Conservation (phyloP, 768 basidiomycete genomes). For the Sporobolomyces roseus region DNA sequence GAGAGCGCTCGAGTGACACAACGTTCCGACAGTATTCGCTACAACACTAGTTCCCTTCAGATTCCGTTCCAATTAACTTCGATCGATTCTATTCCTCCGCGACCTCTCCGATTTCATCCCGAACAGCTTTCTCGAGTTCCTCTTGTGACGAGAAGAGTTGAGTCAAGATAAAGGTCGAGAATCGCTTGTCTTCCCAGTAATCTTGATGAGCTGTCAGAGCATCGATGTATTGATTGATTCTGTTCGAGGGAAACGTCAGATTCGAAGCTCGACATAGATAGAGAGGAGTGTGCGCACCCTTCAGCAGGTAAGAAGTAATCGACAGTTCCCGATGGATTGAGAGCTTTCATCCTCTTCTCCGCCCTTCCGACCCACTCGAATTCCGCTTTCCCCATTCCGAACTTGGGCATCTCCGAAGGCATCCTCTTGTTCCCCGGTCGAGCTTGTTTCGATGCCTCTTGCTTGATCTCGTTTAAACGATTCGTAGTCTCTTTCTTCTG, state of each 20-base stretch:
- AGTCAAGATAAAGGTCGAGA: conserved; percentile 32
- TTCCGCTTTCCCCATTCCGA: conserved; percentile 26
- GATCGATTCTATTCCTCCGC: conserved; percentile 16
- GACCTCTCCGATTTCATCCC: conserved; percentile 31
- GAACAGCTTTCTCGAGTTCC: conserved; percentile 26
- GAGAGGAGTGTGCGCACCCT: conserved; percentile 14
- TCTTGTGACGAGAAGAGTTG: conserved; percentile 27
- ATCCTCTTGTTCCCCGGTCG: conserved; percentile 28
- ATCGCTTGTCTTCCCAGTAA: conserved; percentile 25
- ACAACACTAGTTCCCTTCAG: too few species aligned
- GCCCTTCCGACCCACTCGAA: conserved; percentile 39
- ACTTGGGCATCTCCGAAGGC: conserved; percentile 28
- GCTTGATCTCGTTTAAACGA: too few species aligned
- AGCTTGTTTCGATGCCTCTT: background rate
- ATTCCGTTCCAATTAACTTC: too few species aligned
- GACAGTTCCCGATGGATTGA: conserved; percentile 37
- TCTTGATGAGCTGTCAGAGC: conserved; percentile 4
- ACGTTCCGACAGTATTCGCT: too few species aligned
- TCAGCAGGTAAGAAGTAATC: conserved; percentile 39
- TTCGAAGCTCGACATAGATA: background rate
- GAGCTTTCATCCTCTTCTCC: conserved; percentile 35
- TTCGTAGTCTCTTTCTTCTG: conserved; percentile 17
- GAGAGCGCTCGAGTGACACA: too few species aligned
- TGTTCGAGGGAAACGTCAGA: background rate
- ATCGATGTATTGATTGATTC: conserved; percentile 1